Evolutionary conservation across 192 early-diverging fungal genomes (phyloP).

Genomic region (Umbelopsis ramanniana): DNA sequence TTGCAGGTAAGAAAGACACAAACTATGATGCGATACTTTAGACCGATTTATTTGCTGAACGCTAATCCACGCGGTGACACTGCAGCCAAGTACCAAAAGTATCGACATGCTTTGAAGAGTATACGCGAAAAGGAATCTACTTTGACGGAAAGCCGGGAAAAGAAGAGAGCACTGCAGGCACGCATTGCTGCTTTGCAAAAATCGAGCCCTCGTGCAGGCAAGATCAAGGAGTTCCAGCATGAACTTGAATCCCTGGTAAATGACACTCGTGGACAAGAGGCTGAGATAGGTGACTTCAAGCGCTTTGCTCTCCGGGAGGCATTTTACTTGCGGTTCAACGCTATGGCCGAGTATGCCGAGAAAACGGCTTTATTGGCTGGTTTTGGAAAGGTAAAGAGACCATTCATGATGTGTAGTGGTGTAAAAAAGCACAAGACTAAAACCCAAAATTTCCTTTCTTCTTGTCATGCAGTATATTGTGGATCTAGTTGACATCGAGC

Average conservation of each 20-base stretch:
- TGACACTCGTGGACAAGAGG: constrained; percentile 39
- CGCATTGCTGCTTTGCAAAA: constrained; percentile 36
- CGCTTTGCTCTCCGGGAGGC: constrained; percentile 44
- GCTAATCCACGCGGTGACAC: no score
- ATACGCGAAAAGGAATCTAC: constrained; percentile 38
- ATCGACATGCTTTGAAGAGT: constrained; percentile 40
- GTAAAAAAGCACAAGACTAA: neutral
- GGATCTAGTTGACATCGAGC: constrained; percentile 41
- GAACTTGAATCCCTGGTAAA: constrained; percentile 33
- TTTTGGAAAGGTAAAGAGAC: constrained; percentile 36
- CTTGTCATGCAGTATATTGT: constrained; percentile 24
- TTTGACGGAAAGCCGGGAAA: constrained; percentile 37
- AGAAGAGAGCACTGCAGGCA: constrained; percentile 33
- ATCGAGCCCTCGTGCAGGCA: constrained; percentile 31
- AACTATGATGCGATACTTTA: neutral
- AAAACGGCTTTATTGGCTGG: constrained; percentile 40
- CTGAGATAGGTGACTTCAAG: constrained; percentile 47
- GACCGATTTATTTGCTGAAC: no score
- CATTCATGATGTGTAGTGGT: neutral
- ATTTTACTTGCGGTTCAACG: constrained; percentile 46
- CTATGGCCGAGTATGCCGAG: constrained; percentile 43
- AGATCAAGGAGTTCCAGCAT: constrained; percentile 37
- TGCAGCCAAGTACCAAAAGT: constrained; percentile 39
- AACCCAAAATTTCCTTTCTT: neutral
- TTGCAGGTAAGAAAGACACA: constrained; percentile 36